These are phyloP conservation scores for Chalciporus sp. DNA, from an alignment of 1,284 basidiomycete genomes.

Conservation along the genomic window DNA sequence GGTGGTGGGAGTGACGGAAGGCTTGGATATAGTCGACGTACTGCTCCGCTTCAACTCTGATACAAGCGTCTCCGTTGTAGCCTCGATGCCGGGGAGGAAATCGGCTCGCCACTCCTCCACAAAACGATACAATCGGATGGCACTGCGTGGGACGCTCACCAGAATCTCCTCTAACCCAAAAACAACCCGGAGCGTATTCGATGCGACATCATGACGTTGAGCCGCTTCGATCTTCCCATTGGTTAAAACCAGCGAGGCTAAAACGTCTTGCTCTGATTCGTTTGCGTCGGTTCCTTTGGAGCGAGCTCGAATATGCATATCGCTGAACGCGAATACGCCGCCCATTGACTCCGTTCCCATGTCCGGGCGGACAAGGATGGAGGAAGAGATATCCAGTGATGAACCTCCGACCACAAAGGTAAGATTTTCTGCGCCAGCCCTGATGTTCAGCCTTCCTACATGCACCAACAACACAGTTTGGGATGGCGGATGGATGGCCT, in stretches of 20 bases:
- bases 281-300: conserved; percentile 43
- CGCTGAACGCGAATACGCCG: conserved; percentile 48
- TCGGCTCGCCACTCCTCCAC: conserved; percentile 79
- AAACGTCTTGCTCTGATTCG: conserved; percentile 49
- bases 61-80: conserved; percentile 63
- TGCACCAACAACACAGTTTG: conserved; percentile 36
- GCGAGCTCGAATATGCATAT: conserved; percentile 59
- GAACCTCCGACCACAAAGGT: conserved; percentile 47
- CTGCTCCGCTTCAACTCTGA: conserved; percentile 55
- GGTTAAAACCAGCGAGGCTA: conserved; percentile 58
- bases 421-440: conserved; percentile 56
- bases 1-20: conserved; percentile 26
- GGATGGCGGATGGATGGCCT: conserved; percentile 5
- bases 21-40: conserved; percentile 26
- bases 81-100: conserved; percentile 71
- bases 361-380: conserved; percentile 40
- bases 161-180: conserved; percentile 48
- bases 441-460: conserved; percentile 48
- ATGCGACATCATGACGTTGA: conserved; percentile 45
- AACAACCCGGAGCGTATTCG: conserved; percentile 44
- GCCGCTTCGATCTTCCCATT: conserved; percentile 49
- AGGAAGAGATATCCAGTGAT: conserved; percentile 43
- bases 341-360: conserved; percentile 45
- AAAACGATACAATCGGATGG: conserved; percentile 74
- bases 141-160: conserved; percentile 75